Base-by-base conservation (phyloP, 371 early-diverging fungal genomes). In the Circinella minor region DNA sequence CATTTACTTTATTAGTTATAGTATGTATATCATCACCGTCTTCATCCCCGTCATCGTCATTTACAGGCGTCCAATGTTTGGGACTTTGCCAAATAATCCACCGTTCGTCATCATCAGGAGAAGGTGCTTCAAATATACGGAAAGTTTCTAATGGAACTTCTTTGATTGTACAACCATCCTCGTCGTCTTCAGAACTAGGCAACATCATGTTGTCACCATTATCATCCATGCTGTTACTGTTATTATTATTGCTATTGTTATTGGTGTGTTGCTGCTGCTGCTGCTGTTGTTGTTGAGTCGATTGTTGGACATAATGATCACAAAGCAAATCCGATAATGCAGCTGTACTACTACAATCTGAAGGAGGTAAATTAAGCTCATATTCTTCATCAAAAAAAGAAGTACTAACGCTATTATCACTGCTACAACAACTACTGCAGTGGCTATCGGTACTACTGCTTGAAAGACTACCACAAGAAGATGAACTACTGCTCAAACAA, bases 311-410 rank as follows among this genome's bases (percentile, higher is more conserved):
- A 64, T 81, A 81, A 55, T 79, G 82, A 27, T 81, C 82, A 39
- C 82, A 81, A 37, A 81, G 51, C 8, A 81, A 67, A 51, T 79
- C 82, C 13, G 82, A 81, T 51, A 81, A 65, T 15, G 75, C 71
- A 48, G 74, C 73, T 37, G 67, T 70, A 47, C 48, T 63, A 17
- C 66, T 68, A 54, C 69, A 36, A 13, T 63, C 36, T 10, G 60
- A 55, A 18, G 60, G 34, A 13, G 63, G 27, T 8, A 48, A 13
- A 36, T 36, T 13, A 36, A 55, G 36, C 10, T 17, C 36, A n/a
- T 7, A 47, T 5, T 57, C 57, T 17, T 63, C 63, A 47, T 63
- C 48, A 63, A 63, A 27, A 17, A 27, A 13, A 47, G 51, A 13
- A 15, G 51, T 51, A 15, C 15, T 51, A 15, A 48, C 17, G 37